Base-by-base conservation (phyloP, 108 stramenopile species). In the Pseudonitzschia pungens region DNA sequence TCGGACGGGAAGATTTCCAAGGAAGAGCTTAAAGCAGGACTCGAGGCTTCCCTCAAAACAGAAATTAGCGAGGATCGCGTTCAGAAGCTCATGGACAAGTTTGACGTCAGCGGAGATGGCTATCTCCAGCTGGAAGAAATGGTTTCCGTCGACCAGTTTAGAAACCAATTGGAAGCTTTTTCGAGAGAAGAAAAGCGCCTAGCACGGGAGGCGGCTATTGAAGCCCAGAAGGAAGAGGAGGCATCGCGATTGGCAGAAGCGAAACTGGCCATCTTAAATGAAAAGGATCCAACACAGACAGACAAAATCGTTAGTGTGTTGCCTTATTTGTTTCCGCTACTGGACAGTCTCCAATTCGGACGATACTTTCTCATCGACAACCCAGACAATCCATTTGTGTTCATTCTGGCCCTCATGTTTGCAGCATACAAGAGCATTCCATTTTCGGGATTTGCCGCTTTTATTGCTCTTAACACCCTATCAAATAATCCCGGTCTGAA, bases 311-410 rank as follows among this genome's bases (percentile, higher is more conserved):
- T 95, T 20, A 88, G 87, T 36, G 67, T 89, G 31, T 70, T 95
- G 20, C 94, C 94, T 0, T 95, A 95, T 70, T 71, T 95, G 59
- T 91, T 95, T 29, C 94, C 94, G 0, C 68, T 95, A 32, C 72
- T 95, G 83, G 94, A 95, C 72, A 88, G 91, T 27, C 78, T 95
- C 42, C 86, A 87, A 69, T 95, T 90, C 77, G 94, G 89, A 26
- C 69, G 91, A 32, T 95, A 87, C 69, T 74, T 95, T 15, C 55
- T 93, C 36, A 28, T 84, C 33, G 89, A 89, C 59, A 91, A 88
- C 65, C 77, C 79, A 27, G 89, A 83, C 53, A 95, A 95, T 75
- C 89, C 91, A 31, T 53, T 86, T 21, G 67, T 91, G 5, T 58
- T 82, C 18, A 48, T 72, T 22, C 12, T 92, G 44, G 92, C 87